phyloP scores from a whole-genome alignment of 164 flowering plant genomes.

The Berberis vulgaris region DNA sequence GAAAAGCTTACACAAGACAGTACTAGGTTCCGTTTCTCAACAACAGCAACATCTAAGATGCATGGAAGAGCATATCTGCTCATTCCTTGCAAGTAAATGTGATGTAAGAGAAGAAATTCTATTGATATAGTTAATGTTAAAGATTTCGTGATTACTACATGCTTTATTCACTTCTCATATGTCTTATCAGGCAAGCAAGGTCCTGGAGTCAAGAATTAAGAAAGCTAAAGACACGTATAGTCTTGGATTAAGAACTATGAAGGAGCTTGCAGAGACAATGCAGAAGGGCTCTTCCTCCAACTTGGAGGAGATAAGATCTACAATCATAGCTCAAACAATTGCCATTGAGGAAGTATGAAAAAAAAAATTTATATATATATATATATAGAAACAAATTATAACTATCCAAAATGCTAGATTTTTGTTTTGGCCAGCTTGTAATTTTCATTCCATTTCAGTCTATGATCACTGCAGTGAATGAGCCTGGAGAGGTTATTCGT shows the following conservation, averaged over 20 bases:
- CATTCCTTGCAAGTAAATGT: constrained; percentile 64
- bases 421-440: constrained; percentile 2
- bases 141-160: neutral
- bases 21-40: constrained; percentile 58
- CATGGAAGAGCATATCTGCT: constrained; percentile 51
- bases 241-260: constrained; percentile 43
- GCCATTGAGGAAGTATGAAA: constrained; percentile 53
- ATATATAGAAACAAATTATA: neutral
- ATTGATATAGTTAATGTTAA: neutral
- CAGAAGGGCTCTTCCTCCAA: constrained; percentile 43
- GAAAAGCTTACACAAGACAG: constrained; percentile 46
- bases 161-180: constrained; percentile 2
- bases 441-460: constrained; percentile 27
- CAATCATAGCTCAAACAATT: constrained; percentile 29
- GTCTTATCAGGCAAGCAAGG: constrained; percentile 37
- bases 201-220: constrained; percentile 46
- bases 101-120: constrained; percentile 41
- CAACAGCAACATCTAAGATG: constrained; percentile 66
- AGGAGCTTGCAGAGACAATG: constrained; percentile 37
- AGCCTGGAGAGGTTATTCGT: constrained; percentile 46
- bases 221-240: constrained; percentile 37
- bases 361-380: neutral
- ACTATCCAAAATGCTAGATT: neutral
- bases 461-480: constrained; percentile 33
- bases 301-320: constrained; percentile 42